Conservation (phyloP, 139 green algal species). For the Desmodesmus armatus region DNA sequence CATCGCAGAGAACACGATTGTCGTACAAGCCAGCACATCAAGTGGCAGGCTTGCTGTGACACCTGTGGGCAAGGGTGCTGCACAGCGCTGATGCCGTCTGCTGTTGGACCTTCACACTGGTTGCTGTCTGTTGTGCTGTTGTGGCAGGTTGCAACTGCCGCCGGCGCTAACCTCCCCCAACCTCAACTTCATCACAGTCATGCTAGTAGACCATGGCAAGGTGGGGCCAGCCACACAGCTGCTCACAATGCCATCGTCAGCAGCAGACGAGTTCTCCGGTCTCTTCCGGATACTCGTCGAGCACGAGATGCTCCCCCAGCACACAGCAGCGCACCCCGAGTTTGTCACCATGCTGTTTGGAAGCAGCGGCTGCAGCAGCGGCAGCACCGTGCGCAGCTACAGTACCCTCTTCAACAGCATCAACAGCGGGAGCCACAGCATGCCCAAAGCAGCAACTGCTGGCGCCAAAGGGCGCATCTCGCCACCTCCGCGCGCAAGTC, state of each 20-base stretch:
- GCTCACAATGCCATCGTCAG: background rate
- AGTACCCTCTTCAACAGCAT: background rate
- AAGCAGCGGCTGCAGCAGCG: background rate
- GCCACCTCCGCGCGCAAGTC: too few relatives aligned
- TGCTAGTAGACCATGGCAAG: background rate
- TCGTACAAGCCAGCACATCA: too few relatives aligned
- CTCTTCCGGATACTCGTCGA: background rate
- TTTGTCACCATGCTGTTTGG: conserved; percentile 4
- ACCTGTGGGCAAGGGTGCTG: too few relatives aligned
- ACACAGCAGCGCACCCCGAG: background rate
- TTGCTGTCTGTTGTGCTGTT: too few relatives aligned
- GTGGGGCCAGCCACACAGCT: conserved; percentile 19
- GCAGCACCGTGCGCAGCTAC: too few relatives aligned
- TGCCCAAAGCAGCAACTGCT: background rate
- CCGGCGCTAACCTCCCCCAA: background rate
- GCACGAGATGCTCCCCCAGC: background rate
- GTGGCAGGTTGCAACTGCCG: background rate
- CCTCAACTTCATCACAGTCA: conserved; percentile 14
- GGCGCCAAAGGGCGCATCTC: background rate
- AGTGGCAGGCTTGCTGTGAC: too few relatives aligned
- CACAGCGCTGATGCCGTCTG: too few relatives aligned
- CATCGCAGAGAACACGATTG: too few relatives aligned
- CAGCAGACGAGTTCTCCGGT: conserved; percentile 4
- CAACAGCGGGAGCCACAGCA: background rate
- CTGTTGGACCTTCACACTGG: too few relatives aligned